Conservation (phyloP, 1,284 basidiomycete genomes). For the Omphalotus olearius region DNA sequence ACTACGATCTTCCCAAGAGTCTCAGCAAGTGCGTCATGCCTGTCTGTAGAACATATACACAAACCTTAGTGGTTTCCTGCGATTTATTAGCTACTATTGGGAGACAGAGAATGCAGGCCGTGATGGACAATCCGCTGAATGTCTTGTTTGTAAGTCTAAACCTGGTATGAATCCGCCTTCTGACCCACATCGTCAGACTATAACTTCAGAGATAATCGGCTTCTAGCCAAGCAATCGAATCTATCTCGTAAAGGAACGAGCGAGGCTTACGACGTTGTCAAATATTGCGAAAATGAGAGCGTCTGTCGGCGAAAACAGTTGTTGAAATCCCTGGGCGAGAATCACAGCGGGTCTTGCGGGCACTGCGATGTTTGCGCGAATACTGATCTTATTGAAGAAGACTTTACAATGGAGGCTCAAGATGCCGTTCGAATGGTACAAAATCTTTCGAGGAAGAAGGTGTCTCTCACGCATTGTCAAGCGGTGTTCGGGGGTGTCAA, state of each 20-base stretch:
- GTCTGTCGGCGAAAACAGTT: slow-evolving; percentile 68
- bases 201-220: slow-evolving; percentile 46
- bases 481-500: background rate
- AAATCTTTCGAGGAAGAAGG: background rate
- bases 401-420: slow-evolving; percentile 39
- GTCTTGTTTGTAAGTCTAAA: slow-evolving; percentile 47
- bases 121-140: slow-evolving; percentile 64
- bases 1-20: slow-evolving; percentile 65
- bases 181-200: slow-evolving; percentile 41
- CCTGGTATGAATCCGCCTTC: background rate
- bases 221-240: slow-evolving; percentile 49
- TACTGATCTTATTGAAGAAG: slow-evolving; percentile 26
- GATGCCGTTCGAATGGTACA: slow-evolving; percentile 40
- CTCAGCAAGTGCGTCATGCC: slow-evolving; percentile 51
- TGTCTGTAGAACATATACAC: background rate
- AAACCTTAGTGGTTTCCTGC: slow-evolving; percentile 9
- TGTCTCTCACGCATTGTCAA: background rate
- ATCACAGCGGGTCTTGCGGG: slow-evolving; percentile 37
- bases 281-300: slow-evolving; percentile 59
- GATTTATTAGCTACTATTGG: slow-evolving; percentile 61
- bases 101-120: slow-evolving; percentile 85
- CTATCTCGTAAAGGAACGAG: slow-evolving; percentile 44
- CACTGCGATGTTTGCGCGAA: slow-evolving; percentile 55
- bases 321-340: slow-evolving; percentile 42
- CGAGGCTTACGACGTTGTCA: slow-evolving; percentile 46